Percentiles rank a stretch among this genome's conserved stretches.
Conservation (phyloP, 2,329 filamentous ascomycete genomes). For the Aureobasidium namibiae region DNA sequence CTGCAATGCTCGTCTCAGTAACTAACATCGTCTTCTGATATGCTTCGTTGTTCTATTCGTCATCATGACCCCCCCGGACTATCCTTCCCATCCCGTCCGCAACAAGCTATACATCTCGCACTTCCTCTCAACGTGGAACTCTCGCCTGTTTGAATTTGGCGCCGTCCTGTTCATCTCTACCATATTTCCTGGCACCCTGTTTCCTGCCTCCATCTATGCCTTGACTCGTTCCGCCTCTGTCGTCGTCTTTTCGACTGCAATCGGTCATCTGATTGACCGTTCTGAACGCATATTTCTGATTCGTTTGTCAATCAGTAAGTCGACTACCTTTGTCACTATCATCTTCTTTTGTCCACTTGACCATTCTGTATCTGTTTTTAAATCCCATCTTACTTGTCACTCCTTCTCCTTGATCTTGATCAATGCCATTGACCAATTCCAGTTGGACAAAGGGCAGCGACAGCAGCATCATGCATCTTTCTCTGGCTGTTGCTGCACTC, state of each 20-base stretch:
- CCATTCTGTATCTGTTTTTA: background rate
- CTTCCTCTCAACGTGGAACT: constrained; percentile 42
- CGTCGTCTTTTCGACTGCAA: constrained; percentile 48
- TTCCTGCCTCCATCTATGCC: constrained; percentile 63
- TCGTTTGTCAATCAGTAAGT: constrained; percentile 29
- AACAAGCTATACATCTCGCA: constrained; percentile 37
- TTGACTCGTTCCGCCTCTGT: constrained; percentile 51
- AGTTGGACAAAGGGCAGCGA: constrained; percentile 27
- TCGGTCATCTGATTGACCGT: constrained; percentile 54
- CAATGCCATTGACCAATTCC: background rate
- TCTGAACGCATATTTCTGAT: constrained; percentile 34
- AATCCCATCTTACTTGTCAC: background rate
- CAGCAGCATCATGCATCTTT: constrained; percentile 18
- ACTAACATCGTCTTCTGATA: background rate
- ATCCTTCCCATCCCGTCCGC: background rate
- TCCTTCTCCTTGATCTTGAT: background rate
- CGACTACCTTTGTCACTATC: background rate
- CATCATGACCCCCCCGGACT: background rate
- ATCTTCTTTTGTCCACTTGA: background rate
- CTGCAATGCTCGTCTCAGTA: background rate
- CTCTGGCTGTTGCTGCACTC: constrained; percentile 13
- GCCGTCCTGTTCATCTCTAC: constrained; percentile 41
- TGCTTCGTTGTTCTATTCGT: background rate
- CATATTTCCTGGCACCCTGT: constrained; percentile 46
- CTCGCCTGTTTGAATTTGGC: constrained; percentile 41